Base-by-base conservation (phyloP, 768 basidiomycete genomes). In the Symmetrospora coprosmae region DNA sequence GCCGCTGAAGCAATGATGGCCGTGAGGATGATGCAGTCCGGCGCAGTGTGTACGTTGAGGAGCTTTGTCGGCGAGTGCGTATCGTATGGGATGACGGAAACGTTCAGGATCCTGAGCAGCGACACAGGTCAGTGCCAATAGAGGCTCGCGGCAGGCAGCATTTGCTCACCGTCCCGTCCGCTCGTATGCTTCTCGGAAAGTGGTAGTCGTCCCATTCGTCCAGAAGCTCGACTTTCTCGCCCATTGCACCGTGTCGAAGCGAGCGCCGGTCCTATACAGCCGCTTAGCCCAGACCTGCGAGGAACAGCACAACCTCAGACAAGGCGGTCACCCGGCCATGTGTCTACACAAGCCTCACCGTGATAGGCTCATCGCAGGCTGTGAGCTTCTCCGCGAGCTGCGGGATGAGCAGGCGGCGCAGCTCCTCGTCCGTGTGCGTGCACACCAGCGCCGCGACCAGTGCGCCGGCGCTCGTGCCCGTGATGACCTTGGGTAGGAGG, bases 31-130 rank as follows among this genome's bases (percentile, higher is more conserved):
- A 79, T 69, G 66, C 76, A 77, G 64, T 97, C 86, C 0, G 94
- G 94, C n/a, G 90, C 86, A 19, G 89, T 91, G 63, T 96, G 80
- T 69, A 94, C 89, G 71, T 97, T 99, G 11, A 99, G 76, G 2
- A 99, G 74, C 72, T 96, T 96, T 1, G 94, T 96, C 1, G 94
- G 94, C 13, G 87, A 89, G 63, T 61, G 63, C 21, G 67, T 64
- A 21, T 65, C 65, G 51, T 69, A 62, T 5, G 60, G 63, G 27
- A 64, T 64, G 50, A 64, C 51, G 14, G 87, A 90, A 28, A 97
- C 82, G 70, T 96, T 97, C 31, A 99, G 76, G 27, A 92, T 85
- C 37, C 92, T 48, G 41, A n/a, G n/a, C n/a, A n/a, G n/a, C n/a
- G n/a, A n/a, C n/a, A n/a, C n/a, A n/a, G n/a, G n/a, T n/a, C n/a